phyloP scores from a whole-genome alignment of 2,329 filamentous ascomycete species.

The Fusarium oxysporum region DNA sequence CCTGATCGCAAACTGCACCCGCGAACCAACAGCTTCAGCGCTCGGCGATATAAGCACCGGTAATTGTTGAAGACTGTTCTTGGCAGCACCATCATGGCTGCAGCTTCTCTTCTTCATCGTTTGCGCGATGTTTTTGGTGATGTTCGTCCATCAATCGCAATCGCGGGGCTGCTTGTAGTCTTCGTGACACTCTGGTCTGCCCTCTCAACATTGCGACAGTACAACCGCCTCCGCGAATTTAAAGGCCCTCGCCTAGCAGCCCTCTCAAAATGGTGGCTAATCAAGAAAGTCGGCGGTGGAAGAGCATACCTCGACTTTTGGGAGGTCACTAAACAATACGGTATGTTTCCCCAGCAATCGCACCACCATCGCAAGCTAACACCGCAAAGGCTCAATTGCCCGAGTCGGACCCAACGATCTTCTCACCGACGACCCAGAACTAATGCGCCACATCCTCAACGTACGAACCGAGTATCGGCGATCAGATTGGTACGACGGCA shows the following conservation, averaged over 20 bases:
- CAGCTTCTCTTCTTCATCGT: neutral
- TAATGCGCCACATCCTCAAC: conserved; percentile 51
- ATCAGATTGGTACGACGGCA: conserved; percentile 59
- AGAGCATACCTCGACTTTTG: conserved; percentile 52
- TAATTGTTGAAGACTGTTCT: neutral
- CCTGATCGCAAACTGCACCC: neutral
- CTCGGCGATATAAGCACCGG: neutral
- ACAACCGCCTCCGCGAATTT: conserved; percentile 54
- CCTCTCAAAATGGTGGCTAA: conserved; percentile 56
- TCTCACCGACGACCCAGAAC: conserved; percentile 53
- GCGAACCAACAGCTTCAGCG: neutral
- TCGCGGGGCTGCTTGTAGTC: conserved; percentile 6
- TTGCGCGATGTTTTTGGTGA: neutral
- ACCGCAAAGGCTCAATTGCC: conserved; percentile 49
- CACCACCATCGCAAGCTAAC: neutral
- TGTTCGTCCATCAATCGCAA: conserved; percentile 17
- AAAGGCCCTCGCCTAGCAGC: conserved; percentile 53
- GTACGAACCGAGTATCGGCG: conserved; percentile 51
- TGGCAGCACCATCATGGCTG: conserved; percentile 10
- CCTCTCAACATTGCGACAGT: conserved; percentile 43
- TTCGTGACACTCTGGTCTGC: conserved; percentile 25
- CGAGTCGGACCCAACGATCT: conserved; percentile 57
- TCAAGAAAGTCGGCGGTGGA: conserved; percentile 48
- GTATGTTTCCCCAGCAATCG: conserved; percentile 32
- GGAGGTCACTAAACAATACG: conserved; percentile 51